phyloP scores from a whole-genome alignment of 805 yeast genomes.

The Novakomyces olei region DNA sequence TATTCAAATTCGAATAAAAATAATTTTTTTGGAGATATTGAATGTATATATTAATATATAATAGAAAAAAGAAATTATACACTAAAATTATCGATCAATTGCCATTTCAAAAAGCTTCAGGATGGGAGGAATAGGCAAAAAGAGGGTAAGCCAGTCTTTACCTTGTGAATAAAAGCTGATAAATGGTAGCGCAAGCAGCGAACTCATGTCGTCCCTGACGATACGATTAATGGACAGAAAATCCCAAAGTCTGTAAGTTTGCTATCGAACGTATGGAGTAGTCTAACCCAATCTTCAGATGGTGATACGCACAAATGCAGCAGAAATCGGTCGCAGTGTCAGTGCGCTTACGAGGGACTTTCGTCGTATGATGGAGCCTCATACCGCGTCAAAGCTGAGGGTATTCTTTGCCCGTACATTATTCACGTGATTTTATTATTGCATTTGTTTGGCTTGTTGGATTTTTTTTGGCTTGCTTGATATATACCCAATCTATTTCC shows the following conservation, averaged over 20 bases:
- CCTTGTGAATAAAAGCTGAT: background rate
- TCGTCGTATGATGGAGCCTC: conserved; percentile 84
- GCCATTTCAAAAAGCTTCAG: no score
- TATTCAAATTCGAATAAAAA: no score
- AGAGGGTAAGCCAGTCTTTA: conserved; percentile 1
- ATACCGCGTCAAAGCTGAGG: conserved; percentile 69
- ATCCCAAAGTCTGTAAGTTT: conserved; percentile 45
- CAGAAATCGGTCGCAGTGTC: conserved; percentile 56
- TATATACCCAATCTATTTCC: no score
- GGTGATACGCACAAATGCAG: conserved; percentile 72
- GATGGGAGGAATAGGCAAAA: conserved; percentile 4
- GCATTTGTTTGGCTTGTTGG: no score
- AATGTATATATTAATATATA: no score
- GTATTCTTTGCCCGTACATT: no score
- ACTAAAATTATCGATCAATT: no score
- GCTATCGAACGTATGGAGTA: background rate
- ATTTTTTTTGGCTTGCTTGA: no score
- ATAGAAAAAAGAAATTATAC: no score
- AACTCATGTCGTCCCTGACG: conserved; percentile 50
- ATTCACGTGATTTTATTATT: no score
- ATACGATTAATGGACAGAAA: conserved; percentile 38
- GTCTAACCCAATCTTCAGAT: conserved; percentile 18
- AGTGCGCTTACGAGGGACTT: conserved; percentile 71
- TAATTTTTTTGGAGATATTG: no score
- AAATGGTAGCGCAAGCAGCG: conserved; percentile 42